phyloP scores from a whole-genome alignment of 352 stramenopile genomes.

The Detonula confervacea region DNA sequence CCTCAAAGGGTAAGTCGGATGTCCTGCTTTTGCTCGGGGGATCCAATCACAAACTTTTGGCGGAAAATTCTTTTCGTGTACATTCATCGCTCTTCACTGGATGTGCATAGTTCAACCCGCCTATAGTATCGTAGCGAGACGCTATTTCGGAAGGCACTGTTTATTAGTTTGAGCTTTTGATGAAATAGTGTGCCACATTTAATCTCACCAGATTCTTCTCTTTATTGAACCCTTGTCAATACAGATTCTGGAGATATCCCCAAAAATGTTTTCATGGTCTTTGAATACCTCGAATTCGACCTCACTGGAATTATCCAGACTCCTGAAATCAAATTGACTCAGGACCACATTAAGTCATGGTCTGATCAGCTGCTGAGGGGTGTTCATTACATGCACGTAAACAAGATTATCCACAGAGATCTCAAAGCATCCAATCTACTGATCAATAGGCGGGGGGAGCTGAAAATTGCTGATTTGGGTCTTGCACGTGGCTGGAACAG shows the following conservation, averaged over 20 bases:
- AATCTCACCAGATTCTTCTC: slow-evolving; percentile 7
- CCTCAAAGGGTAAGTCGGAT: slow-evolving; percentile 83
- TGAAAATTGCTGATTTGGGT: slow-evolving; percentile 91
- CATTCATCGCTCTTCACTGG: slow-evolving; percentile 56
- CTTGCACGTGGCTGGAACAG: slow-evolving; percentile 82
- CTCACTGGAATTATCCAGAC: slow-evolving; percentile 84
- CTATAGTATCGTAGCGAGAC: slow-evolving; percentile 55
- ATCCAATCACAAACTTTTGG: no score
- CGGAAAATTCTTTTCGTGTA: slow-evolving; percentile 71
- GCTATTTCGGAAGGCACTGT: slow-evolving; percentile 62
- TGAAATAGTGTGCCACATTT: slow-evolving; percentile 58
- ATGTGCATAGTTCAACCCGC: slow-evolving; percentile 77
- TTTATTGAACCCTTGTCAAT: slow-evolving; percentile 29
- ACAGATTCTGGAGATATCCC: slow-evolving; percentile 66
- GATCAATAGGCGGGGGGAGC: slow-evolving; percentile 91
- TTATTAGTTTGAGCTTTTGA: slow-evolving; percentile 55
- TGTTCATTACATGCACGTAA: slow-evolving; percentile 93
- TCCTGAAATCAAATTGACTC: slow-evolving; percentile 73
- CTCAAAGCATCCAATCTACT: slow-evolving; percentile 95
- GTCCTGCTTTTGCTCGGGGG: background rate
- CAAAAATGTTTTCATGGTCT: slow-evolving; percentile 87
- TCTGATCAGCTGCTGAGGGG: slow-evolving; percentile 83
- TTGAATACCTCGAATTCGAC: slow-evolving; percentile 87
- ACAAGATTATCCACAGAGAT: slow-evolving; percentile 95
- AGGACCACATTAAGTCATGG: slow-evolving; percentile 86